phyloP scores from a whole-genome alignment of 2,329 filamentous ascomycete species.

The Graphium sp. region DNA sequence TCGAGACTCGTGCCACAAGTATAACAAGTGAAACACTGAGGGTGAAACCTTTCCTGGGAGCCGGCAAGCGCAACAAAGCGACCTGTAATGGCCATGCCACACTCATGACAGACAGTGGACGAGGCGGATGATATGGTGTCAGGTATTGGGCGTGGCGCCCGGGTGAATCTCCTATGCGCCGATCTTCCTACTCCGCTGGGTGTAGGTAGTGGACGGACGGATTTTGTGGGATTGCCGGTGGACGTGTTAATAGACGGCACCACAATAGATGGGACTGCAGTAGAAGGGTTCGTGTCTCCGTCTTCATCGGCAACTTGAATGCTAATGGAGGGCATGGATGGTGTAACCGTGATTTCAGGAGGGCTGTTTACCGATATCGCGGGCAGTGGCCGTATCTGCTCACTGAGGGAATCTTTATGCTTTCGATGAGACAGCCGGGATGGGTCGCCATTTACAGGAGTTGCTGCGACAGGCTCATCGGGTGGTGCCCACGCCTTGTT shows the following conservation, averaged over 20 bases:
- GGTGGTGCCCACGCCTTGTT: conserved; percentile 65
- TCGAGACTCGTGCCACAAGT: conserved; percentile 78
- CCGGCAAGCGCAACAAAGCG: conserved; percentile 76
- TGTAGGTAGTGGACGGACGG: conserved; percentile 28
- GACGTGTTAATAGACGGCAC: background rate
- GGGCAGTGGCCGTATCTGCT: no score
- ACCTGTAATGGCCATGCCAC: conserved; percentile 69
- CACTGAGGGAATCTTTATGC: no score
- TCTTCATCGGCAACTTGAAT: conserved; percentile 18
- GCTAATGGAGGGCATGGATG: conserved; percentile 22
- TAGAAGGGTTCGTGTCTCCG: conserved; percentile 6
- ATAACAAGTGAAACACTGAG: conserved; percentile 82
- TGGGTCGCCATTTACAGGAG: conserved; percentile 6
- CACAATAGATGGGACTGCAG: conserved; percentile 1
- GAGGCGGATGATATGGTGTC: conserved; percentile 28
- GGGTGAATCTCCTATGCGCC: background rate
- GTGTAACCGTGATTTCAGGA: conserved; percentile 9
- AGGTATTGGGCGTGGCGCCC: conserved; percentile 26
- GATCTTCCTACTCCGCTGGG: no score
- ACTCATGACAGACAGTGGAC: conserved; percentile 66
- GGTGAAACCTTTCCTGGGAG: conserved; percentile 63
- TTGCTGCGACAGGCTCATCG: conserved; percentile 46
- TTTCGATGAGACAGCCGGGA: no score
- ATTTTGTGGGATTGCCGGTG: no score
- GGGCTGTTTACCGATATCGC: no score